Conservation (phyloP, 2,329 filamentous ascomycete genomes). For the Saccharata proteae region DNA sequence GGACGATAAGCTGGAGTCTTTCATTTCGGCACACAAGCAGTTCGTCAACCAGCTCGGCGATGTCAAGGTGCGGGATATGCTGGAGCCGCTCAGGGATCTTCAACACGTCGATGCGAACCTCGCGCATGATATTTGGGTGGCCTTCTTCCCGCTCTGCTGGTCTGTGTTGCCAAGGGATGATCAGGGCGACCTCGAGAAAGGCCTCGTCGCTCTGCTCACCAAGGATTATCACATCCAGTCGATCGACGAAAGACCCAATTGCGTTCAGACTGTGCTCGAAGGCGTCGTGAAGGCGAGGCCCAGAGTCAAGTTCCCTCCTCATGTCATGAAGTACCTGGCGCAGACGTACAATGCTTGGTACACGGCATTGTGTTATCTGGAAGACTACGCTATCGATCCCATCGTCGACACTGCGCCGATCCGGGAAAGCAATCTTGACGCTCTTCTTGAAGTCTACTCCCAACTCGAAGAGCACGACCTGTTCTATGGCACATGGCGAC, state of each 20-base stretch:
- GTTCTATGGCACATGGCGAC: conserved; percentile 94
- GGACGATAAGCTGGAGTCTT: conserved; percentile 69
- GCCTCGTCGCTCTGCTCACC: conserved; percentile 77
- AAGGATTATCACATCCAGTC: conserved; percentile 94
- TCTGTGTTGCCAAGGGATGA: conserved; percentile 79
- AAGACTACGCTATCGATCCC: conserved; percentile 76
- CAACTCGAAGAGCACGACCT: conserved; percentile 88
- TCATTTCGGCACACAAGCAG: conserved; percentile 67
- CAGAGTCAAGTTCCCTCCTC: conserved; percentile 82
- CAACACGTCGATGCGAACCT: conserved; percentile 79
- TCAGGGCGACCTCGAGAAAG: conserved; percentile 77
- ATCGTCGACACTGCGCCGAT: conserved; percentile 73
- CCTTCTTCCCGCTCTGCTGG: conserved; percentile 89
- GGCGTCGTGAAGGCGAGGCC: conserved; percentile 76
- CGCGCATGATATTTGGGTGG: conserved; percentile 81
- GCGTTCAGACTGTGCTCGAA: conserved; percentile 82
- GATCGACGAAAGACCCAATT: conserved; percentile 89
- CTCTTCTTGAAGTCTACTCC: conserved; percentile 85
- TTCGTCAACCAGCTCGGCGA: conserved; percentile 77
- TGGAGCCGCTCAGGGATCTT: conserved; percentile 82
- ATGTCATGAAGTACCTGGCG: conserved; percentile 90
- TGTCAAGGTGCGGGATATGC: conserved; percentile 73
- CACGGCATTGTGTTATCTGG: conserved; percentile 78
- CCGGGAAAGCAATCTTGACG: conserved; percentile 89
- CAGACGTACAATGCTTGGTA: conserved; percentile 97